Evolutionary conservation across 495 filamentous ascomycete genomes (phyloP).

Genomic region (Letharia lupina): DNA sequence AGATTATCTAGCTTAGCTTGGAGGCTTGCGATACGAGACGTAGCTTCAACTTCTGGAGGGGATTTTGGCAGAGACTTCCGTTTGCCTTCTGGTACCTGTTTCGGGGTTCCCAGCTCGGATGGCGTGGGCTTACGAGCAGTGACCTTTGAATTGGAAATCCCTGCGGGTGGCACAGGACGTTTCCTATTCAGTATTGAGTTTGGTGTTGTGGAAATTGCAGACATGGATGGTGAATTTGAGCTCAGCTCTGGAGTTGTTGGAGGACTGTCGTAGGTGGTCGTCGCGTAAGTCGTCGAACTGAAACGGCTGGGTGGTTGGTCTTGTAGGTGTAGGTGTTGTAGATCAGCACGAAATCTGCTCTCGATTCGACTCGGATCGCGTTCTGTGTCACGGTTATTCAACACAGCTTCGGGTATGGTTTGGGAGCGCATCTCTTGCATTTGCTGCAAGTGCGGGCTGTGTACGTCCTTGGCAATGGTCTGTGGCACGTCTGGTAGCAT

Average conservation of each 20-base stretch:
- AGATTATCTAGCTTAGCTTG: conserved; percentile 60
- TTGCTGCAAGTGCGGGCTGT: conserved; percentile 1
- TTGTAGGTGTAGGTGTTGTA: conserved; percentile 28
- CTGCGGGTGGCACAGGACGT: conserved; percentile 37
- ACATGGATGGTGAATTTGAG: conserved; percentile 30
- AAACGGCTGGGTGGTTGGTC: conserved; percentile 58
- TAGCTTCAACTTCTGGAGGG: conserved; percentile 48
- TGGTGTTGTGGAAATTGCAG: conserved; percentile 29
- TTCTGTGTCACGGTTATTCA: background rate
- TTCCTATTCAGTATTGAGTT: conserved; percentile 42
- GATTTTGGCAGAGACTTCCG: conserved; percentile 49
- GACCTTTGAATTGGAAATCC: conserved; percentile 15
- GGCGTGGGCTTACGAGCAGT: conserved; percentile 29
- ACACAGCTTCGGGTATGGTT: background rate
- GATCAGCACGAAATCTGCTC: conserved; percentile 16
- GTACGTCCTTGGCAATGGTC: background rate
- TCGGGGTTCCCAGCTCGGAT: conserved; percentile 14
- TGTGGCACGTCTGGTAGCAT: conserved; percentile 16
- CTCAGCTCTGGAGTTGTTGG: conserved; percentile 34
- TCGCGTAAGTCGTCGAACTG: conserved; percentile 64
- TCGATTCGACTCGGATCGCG: conserved; percentile 12
- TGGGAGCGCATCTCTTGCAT: background rate
- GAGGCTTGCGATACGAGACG: conserved; percentile 57
- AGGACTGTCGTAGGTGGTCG: conserved; percentile 39
- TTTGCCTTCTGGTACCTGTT: conserved; percentile 16